Base-by-base conservation (phyloP, 345 rosid genomes). In the Hypericum androsaemum region DNA sequence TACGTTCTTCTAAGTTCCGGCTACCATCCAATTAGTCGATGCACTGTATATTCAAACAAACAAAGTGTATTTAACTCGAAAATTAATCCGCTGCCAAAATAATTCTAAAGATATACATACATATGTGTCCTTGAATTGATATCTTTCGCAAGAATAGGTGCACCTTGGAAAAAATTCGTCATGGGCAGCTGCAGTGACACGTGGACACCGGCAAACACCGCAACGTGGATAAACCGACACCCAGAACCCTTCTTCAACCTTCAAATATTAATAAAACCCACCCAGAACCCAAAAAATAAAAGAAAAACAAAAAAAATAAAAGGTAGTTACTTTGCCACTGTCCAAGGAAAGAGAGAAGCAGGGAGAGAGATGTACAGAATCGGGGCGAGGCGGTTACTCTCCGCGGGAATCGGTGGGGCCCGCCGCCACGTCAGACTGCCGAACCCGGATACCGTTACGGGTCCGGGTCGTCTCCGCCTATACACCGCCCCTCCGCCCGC, bases 361-460 rank as follows among this genome's bases (percentile, higher is more conserved):
- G n/a, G 6, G 47, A 55, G 50, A 16, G 58, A 48, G 8, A 83
- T 86, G 95, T 80, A 77, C 52, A 69, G 88, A 68, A 73, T 80
- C 68, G 83, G 75, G 65, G 82, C 71, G 62, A 74, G 55, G 61
- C 79, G 80, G 52, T 57, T 79, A 39, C 74, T 86, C 53, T 50
- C 41, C 51, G 60, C 73, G 11, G 65, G 64, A 0, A 47, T 64
- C 6, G 39, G 57, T 45, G 48, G 48, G 10, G 48, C 43, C 10
- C 42, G 12, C 39, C 50, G 39, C 48, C 17, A 28, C 38, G 40
- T 37, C 17, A 64, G 67, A 41, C 69, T 55, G 50, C 52, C 75
- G 39, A 54, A 37, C 7, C 49, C 53, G 7, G 61, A 22, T 16
- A 54, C 47, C 60, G 66, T 54, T 42, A 32, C 66, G 16, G 15